Conservation (phyloP, 2,329 filamentous ascomycete genomes). For the Hymenoscyphus albidus region DNA sequence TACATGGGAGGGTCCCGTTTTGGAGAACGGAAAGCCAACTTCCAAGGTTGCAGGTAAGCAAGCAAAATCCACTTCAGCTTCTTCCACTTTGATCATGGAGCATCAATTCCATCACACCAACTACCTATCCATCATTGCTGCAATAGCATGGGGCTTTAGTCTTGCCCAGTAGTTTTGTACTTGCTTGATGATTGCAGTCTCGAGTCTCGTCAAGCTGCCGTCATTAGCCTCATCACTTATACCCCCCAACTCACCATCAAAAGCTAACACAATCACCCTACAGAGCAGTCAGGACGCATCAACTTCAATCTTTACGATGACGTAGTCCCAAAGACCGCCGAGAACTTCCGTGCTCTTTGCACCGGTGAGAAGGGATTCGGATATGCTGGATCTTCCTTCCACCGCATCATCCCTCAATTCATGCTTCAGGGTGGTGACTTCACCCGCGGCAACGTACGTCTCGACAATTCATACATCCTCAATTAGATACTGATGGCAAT, state of each 20-base stretch:
- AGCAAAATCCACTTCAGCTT: constrained; percentile 34
- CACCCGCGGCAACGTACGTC: constrained; percentile 80
- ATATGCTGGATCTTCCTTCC: constrained; percentile 80
- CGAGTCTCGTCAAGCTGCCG: constrained; percentile 5
- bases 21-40: constrained; percentile 58
- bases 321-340: constrained; percentile 88
- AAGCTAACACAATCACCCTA: constrained; percentile 27
- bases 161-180: not conserved
- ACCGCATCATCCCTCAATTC: constrained; percentile 89
- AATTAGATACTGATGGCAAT: constrained; percentile 54
- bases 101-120: constrained; percentile 4
- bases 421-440: constrained; percentile 98
- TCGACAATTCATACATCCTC: constrained; percentile 5
- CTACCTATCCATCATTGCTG: not conserved
- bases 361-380: constrained; percentile 79
- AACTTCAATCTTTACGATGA: constrained; percentile 76
- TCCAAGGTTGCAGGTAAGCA: constrained; percentile 57
- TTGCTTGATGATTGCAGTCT: constrained; percentile 16
- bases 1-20: constrained; percentile 66
- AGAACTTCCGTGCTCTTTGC: constrained; percentile 93
- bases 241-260: not conserved
- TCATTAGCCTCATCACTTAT: not conserved
- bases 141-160: not conserved
- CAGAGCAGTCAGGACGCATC: constrained; percentile 71
- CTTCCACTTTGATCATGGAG: not conserved